Evolutionary conservation across 129 eudicot species (phyloP), one percentile per base, ranked within the genome.

Genomic region (Escallonia rubra): DNA sequence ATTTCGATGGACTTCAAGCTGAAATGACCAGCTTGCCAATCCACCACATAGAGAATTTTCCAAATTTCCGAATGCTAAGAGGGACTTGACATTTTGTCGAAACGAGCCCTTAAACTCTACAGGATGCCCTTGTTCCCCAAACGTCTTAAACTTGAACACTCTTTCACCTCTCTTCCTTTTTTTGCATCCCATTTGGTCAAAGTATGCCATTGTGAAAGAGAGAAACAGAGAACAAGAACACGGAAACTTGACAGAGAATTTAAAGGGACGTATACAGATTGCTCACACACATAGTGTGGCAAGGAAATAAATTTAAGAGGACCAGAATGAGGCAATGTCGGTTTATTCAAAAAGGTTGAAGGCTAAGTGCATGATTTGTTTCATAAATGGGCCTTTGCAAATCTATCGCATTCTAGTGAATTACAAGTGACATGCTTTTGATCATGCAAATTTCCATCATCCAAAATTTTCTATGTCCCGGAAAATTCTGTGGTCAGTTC

Each of bases 11-110:
- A 90, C 84, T 71, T 94, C 93, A 12, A 94, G 96, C 68, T 94
- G 96, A 74, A 94, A 94, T 4, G 97, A 94, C 97, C 99, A 94
- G 68, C 84, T 80, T 12, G 81, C 40, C 95, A 80, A 76, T 57
- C 84, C 81, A 14, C 73, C 67, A 60, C 80, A 77, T 43, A 51
- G n/a, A 64, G 69, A 76, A 56, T 45, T 73, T 71, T 89, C 99
- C 8, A 79, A 54, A 50, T 81, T 82, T 39, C 97, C 99, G 49
- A 72, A 87, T 55, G 87, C 96, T 41, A 94, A 69, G 1, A 94
- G 84, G 7, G 85, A 87, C 61, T 79, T 81, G 15, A 94, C 87
- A 83, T 94, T 94, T 41, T 87, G 84, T 40, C 82, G 69, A 65
- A 94, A 90, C 0, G 87, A 79, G n/a, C 94, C 97, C 10, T 76